Base-by-base conservation (phyloP, 116 monocot species). In the Papilionanthe hybrid region DNA sequence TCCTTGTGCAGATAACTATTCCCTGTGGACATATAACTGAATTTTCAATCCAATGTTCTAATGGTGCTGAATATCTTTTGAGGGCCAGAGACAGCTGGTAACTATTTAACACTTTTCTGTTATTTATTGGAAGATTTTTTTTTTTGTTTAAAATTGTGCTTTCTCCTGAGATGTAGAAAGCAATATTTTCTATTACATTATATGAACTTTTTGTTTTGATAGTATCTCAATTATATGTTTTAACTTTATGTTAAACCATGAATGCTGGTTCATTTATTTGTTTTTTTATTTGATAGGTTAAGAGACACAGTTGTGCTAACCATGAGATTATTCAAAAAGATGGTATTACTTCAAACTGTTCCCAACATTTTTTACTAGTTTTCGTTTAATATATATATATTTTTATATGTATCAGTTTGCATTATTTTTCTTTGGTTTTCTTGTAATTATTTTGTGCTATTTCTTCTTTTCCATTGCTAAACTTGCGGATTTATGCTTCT, bases 231-330 rank as follows among this genome's bases (percentile, higher is more conserved):
- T 44, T 44, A 45, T 43, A 43, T 23, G 19, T 73, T 44, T 43
- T 7, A 32, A 25, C 30, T 69, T 69, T 15, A 69, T 69, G 32
- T 11, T 69, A 18, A 37, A 15, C 37, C 7, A 43, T 71, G 8
- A 11, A 5, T 4, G 30, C 12, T 47, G 3, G 5, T 20, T 23
- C 9, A 29, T 49, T 22, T 69, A 19, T 50, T 32, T 79, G 30
- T 66, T 49, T 30, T 77, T 80, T 66, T 10, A 48, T 78, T 77
- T 85, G 80, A 12, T 85, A 90, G 90, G 83, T 66, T 67, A 41
- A 85, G 90, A 68, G 90, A 90, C 77, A 85, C 83, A 63, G 83
- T 90, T 81, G 90, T 90, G 69, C 90, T 90, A 37, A 87, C 85
- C 28, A 78, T 90, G 81, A 85, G 90, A 87, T 81, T 90, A 57